Evolutionary conservation across 768 basidiomycete genomes (phyloP), one percentile per base, ranked within the genome.

Genomic region (Suillus ampliporus): DNA sequence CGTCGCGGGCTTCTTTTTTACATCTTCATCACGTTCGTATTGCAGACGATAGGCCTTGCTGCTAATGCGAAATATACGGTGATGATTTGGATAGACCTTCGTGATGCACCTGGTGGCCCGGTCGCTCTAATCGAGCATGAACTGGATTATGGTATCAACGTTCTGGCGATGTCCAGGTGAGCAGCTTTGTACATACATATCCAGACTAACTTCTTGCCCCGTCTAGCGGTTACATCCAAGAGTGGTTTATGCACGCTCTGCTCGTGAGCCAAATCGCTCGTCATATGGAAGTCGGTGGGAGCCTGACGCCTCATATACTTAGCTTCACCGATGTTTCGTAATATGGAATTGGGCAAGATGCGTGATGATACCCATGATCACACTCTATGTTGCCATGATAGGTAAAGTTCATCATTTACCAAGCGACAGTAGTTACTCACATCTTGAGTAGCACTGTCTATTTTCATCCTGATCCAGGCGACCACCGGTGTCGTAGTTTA

Each of bases 61-160:
- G 57, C 37, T 1, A 62, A 68, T 13, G 62, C 60, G 10, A 68
- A 66, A 40, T 70, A 66, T 53, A 70, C 53, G 52, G 54, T 72
- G 47, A 60, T 65, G 71, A 61, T 68, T 2, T 73, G 37, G 50
- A 69, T 72, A 44, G 71, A 70, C 50, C 21, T 68, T 28, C 71
- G 71, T 40, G 60, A 44, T 8, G 8, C 43, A 6, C 43, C 43
- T 17, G 43, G 43, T 44, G 43, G 43, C n/a, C 43, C 43, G n/a
- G 43, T 1, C n/a, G 10, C 8, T 9, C n/a, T 44, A 9, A 44
- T 44, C n/a, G 43, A 44, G 14, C 9, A 44, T 14, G 19, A n/a
- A 44, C n/a, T 44, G 19, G 8, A 44, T 9, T 44, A 44, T 21
- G 19, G 19, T 10, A 44, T 44, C 8, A 44, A 44, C 14, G 14